These are phyloP conservation scores for Solanum virginianum DNA, from an alignment of 257 asterid genomes.

Conservation along the genomic window DNA sequence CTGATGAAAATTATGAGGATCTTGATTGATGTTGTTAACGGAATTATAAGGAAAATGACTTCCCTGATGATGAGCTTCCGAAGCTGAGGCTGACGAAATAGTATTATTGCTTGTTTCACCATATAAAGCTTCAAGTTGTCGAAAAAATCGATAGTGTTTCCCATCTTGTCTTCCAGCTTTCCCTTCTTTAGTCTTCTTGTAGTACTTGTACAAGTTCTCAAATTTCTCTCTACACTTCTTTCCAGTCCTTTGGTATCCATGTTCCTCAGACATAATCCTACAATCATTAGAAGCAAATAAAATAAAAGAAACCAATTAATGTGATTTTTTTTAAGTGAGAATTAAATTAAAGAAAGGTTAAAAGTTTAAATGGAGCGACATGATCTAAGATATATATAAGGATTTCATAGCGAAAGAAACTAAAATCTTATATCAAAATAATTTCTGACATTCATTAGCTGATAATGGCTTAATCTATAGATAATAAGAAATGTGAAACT, in stretches of 20 bases:
- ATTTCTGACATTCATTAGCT: background rate
- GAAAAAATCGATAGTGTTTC: constrained; percentile 81
- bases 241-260: constrained; percentile 91
- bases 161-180: constrained; percentile 98
- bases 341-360: background rate
- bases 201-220: constrained; percentile 89
- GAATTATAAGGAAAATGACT: background rate
- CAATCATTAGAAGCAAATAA: background rate
- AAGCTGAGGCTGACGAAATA: constrained; percentile 11
- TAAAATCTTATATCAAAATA: background rate
- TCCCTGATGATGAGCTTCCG: constrained; percentile 7
- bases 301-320: background rate
- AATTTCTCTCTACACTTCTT: constrained; percentile 97
- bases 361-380: background rate
- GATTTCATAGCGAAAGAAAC: background rate
- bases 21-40: background rate
- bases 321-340: background rate
- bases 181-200: constrained; percentile 95
- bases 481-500: background rate
- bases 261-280: constrained; percentile 93
- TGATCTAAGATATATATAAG: background rate
- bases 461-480: background rate
- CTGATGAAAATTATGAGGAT: background rate
- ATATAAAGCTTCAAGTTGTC: constrained; percentile 97
- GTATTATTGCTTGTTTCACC: constrained; percentile 37